Conservation (phyloP, 371 early-diverging fungal genomes). For the Mortierella sp. region DNA sequence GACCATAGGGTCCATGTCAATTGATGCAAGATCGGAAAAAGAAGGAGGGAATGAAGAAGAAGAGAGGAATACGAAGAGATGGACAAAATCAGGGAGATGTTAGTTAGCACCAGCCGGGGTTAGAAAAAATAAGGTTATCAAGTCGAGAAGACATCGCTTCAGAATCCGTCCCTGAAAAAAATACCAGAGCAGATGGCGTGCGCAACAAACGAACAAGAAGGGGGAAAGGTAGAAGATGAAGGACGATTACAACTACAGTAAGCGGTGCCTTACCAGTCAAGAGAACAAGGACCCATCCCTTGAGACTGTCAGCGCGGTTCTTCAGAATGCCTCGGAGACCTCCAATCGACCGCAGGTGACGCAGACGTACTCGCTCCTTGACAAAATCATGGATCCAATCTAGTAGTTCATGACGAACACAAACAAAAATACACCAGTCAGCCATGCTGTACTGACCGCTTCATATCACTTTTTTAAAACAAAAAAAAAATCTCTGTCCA, state of each 20-base stretch:
- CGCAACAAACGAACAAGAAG: not conserved
- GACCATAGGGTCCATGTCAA: not conserved
- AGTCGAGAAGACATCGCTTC: not conserved
- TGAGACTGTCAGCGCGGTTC: conserved; percentile 49
- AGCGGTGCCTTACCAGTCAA: conserved; percentile 34
- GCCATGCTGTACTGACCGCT: not conserved
- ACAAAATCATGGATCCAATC: conserved; percentile 96
- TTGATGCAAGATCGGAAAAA: not conserved
- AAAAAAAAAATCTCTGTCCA: not conserved
- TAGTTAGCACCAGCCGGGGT: not conserved
- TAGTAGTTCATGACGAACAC: conserved; percentile 41
- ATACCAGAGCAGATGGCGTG: not conserved
- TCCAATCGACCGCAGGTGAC: conserved; percentile 69
- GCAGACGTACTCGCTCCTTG: conserved; percentile 86
- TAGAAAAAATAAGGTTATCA: conserved; percentile 7
- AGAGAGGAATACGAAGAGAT: too few relatives aligned
- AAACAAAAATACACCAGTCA: not conserved
- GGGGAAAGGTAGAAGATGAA: not conserved
- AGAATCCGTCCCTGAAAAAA: not conserved
- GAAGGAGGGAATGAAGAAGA: not conserved
- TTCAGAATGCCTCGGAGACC: conserved; percentile 72
- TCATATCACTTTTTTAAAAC: not conserved
- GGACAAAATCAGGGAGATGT: not conserved
- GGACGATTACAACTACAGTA: too few relatives aligned
- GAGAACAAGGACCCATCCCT: conserved; percentile 54